Evolutionary conservation across 129 eudicot genomes (phyloP).

Genomic region (Lactuca sativa): DNA sequence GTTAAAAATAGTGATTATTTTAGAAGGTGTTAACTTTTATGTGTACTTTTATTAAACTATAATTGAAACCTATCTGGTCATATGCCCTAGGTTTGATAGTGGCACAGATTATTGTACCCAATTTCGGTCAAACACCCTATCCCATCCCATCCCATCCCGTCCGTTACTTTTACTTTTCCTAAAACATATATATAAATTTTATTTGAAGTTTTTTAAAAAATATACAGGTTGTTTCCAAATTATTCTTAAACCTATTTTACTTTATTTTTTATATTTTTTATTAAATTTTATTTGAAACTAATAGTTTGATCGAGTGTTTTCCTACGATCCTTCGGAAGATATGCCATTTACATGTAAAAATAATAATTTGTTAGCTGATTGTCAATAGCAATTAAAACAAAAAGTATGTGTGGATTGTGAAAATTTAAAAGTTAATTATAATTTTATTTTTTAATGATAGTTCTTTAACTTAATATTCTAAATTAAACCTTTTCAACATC

Average conservation of each 20-base stretch:
- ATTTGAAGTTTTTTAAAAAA: neutral
- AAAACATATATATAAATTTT: neutral
- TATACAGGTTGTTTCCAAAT: neutral
- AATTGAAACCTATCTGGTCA: conserved; percentile 31
- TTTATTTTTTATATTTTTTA: too few relatives aligned
- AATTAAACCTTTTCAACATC: neutral
- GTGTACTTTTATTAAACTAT: conserved; percentile 25
- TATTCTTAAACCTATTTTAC: neutral
- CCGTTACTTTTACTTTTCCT: conserved; percentile 4
- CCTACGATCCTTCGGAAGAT: neutral
- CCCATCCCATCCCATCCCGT: conserved; percentile 14
- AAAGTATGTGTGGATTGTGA: too few relatives aligned
- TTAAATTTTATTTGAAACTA: too few relatives aligned
- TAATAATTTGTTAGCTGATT: neutral
- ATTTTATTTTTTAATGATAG: neutral
- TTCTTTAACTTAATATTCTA: neutral
- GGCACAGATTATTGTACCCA: conserved; percentile 26
- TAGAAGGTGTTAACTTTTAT: conserved; percentile 29
- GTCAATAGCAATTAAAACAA: neutral
- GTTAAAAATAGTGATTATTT: neutral
- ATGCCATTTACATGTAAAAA: neutral
- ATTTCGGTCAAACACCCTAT: conserved; percentile 3
- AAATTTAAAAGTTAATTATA: too few relatives aligned
- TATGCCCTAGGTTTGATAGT: conserved; percentile 31
- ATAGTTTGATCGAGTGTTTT: neutral